Base-by-base conservation (phyloP, 1,284 basidiomycete species). In the Phellinidium pouzarii region DNA sequence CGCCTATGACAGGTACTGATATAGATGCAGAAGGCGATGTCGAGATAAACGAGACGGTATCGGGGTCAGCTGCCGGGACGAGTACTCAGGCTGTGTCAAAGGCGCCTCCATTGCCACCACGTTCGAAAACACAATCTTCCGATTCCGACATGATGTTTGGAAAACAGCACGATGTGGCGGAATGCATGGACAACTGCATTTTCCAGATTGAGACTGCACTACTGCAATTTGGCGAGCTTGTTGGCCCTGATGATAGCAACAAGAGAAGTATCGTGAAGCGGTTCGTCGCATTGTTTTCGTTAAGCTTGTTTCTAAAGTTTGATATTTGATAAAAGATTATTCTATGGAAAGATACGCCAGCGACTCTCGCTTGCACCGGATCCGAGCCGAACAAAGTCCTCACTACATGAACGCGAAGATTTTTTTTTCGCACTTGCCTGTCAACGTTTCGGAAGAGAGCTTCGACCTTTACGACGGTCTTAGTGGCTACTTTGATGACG, bases 181-280 rank as follows among this genome's bases (percentile, higher is more conserved):
- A 99, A 69, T 97, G 95, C 67, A 90, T 99, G 81, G 94, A 99
- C 70, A 99, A 99, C 62, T 94, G 95, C 70, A 87, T 99, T 74
- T 96, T 96, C 70, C 96, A 99, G 68, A 91, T 99, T 54, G 94
- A 99, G 68, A 88, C 91, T 7, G 94, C 94, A 0, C 68, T 97
- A 44, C 69, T 91, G 31, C 84, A 81, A 61, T 87, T 90, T 59
- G 84, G 87, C 48, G 84, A 84, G 11, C 68, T 80, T 55, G 72
- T 66, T 22, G 77, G 74, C 4, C 60, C 71, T 1, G 73, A 77
- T 53, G 72, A 75, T 42, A 60, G 54, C 50, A 69, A 79, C 55
- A 81, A 78, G 64, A 76, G 73, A 40, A 92, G 88, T 60, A 74
- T 94, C 8, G 85, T 95, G 46, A 91, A 93, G 69, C 74, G 82